phyloP scores from a whole-genome alignment of 352 stramenopile species.

The Phytophthora vignae region DNA sequence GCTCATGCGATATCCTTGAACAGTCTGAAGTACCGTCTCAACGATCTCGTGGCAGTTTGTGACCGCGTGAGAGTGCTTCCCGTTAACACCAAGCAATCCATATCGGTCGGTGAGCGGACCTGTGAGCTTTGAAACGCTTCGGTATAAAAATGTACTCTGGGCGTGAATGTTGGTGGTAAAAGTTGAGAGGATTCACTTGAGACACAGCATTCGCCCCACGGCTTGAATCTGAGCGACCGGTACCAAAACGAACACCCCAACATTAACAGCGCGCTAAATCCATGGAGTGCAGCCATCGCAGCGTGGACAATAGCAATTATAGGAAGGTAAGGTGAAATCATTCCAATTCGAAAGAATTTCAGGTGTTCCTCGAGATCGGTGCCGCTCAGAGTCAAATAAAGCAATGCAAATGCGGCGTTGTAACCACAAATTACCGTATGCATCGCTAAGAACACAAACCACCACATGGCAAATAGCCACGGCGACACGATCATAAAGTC shows the following conservation, averaged over 20 bases:
- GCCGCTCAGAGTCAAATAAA: not conserved
- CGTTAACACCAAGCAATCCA: slow-evolving; percentile 31
- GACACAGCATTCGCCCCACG: not conserved
- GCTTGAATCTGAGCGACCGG: not conserved
- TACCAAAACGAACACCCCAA: not conserved
- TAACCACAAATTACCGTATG: not conserved
- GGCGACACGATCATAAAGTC: not conserved
- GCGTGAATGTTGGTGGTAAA: not conserved
- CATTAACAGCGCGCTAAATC: not conserved
- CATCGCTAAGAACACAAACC: not conserved
- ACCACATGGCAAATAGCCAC: not conserved
- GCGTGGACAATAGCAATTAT: not conserved
- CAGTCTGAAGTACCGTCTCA: slow-evolving; percentile 40
- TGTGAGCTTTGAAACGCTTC: not conserved
- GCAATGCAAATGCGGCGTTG: not conserved
- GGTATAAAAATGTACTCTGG: too few species aligned
- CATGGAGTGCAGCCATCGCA: not conserved
- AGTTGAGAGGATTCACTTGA: not conserved
- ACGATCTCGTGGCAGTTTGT: slow-evolving; percentile 30
- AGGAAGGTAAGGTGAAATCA: not conserved
- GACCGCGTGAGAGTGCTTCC: slow-evolving; percentile 28
- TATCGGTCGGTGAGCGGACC: not conserved
- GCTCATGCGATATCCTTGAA: slow-evolving; percentile 49
- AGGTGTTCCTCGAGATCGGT: not conserved
- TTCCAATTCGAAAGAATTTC: not conserved